Evolutionary conservation across 306 rosid genomes (phyloP).

Genomic region (Delonix regia): DNA sequence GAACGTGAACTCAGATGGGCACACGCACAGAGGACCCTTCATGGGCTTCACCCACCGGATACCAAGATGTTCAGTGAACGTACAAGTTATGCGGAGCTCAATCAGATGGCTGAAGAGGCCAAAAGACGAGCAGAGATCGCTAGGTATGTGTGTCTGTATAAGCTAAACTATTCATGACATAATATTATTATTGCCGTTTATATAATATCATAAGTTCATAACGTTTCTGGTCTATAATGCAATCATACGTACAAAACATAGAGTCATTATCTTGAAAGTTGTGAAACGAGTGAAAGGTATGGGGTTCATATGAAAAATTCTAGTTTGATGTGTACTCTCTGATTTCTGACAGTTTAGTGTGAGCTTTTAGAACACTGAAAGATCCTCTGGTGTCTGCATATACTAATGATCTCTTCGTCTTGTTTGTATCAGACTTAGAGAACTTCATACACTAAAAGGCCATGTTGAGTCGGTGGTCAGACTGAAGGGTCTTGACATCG

Average conservation of each 20-base stretch:
- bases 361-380: no score
- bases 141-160: conserved; percentile 45
- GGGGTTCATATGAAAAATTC: background rate
- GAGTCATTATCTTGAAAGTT: background rate
- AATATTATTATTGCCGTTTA: no score
- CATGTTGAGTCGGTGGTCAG: conserved; percentile 83
- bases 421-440: conserved; percentile 63
- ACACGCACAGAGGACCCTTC: conserved; percentile 82
- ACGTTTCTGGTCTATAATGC: background rate
- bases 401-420: background rate
- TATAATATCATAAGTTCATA: no score
- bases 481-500: conserved; percentile 69
- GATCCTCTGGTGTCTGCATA: background rate
- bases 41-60: conserved; percentile 85
- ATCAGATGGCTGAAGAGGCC: conserved; percentile 89
- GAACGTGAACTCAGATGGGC: conserved; percentile 89
- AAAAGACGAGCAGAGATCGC: conserved; percentile 86
- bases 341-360: background rate
- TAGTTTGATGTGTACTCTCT: background rate
- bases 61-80: conserved; percentile 63
- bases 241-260: background rate
- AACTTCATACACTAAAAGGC: conserved; percentile 68
- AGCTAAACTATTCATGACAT: no score
- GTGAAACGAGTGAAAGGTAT: background rate
- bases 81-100: conserved; percentile 55